Evolutionary conservation across 495 filamentous ascomycete species (phyloP).

Genomic region (Penicillium psychrofluorescens): DNA sequence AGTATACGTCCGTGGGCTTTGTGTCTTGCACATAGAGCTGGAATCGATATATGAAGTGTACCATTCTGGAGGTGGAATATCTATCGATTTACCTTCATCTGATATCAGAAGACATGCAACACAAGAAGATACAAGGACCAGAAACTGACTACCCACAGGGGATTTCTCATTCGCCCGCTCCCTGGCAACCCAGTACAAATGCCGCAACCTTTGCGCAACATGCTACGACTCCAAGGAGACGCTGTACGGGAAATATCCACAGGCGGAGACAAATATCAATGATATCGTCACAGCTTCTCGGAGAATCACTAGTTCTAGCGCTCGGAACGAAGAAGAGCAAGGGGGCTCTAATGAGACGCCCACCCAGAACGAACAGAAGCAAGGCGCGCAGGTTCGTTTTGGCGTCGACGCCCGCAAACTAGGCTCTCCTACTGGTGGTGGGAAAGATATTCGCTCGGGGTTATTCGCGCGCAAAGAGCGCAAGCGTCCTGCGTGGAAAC

Average conservation of each 20-base stretch:
- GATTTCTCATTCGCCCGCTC: slow-evolving; percentile 87
- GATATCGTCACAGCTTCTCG: slow-evolving; percentile 31
- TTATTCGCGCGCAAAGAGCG: slow-evolving; percentile 18
- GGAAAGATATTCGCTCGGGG: slow-evolving; percentile 35
- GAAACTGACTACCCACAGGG: slow-evolving; percentile 27
- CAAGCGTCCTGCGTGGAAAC: slow-evolving; percentile 27
- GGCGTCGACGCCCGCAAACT: slow-evolving; percentile 69
- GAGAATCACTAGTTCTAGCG: too few species aligned
- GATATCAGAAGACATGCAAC: too few species aligned
- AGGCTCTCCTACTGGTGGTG: slow-evolving; percentile 30
- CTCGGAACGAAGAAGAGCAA: too few species aligned
- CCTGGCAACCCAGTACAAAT: slow-evolving; percentile 63
- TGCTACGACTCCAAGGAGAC: slow-evolving; percentile 49
- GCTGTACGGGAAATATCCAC: slow-evolving; percentile 68
- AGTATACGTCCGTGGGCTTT: too few species aligned
- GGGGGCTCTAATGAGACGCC: too few species aligned
- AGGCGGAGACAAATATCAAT: slow-evolving; percentile 53
- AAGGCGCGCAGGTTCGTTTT: slow-evolving; percentile 49
- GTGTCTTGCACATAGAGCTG: not conserved
- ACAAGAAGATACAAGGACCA: not conserved
- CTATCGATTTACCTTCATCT: too few species aligned
- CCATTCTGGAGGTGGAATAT: too few species aligned
- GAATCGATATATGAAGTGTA: not conserved
- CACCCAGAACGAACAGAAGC: slow-evolving; percentile 9
- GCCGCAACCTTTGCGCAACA: slow-evolving; percentile 56